Percentiles rank a stretch among this genome's conserved stretches.
Evolutionary conservation across 306 rosid genomes (phyloP).

Genomic region (Senna siamea): DNA sequence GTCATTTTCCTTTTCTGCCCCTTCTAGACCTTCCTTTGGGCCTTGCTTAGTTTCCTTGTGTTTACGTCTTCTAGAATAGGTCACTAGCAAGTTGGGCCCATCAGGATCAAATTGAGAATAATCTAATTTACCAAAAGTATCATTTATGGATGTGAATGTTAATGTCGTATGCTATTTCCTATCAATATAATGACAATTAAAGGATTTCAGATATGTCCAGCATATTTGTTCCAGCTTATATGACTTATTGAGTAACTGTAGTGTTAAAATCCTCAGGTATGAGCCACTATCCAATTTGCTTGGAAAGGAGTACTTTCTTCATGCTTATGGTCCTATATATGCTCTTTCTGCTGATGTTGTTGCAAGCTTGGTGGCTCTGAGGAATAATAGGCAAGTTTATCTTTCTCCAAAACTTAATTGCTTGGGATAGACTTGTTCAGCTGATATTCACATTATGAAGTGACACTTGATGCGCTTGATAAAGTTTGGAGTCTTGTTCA

Average conservation of each 20-base stretch:
- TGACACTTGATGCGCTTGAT: conserved; percentile 20
- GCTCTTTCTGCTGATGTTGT: conserved; percentile 96
- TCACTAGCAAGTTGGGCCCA: too few species aligned
- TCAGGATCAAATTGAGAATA: conserved; percentile 12
- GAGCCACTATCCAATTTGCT: conserved; percentile 83
- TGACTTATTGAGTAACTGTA: conserved; percentile 16
- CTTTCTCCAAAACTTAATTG: conserved; percentile 19
- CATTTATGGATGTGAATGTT: conserved; percentile 1
- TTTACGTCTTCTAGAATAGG: too few species aligned
- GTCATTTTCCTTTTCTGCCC: too few species aligned
- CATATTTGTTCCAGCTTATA: background rate
- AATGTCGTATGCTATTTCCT: conserved; percentile 5
- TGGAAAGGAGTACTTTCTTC: conserved; percentile 93
- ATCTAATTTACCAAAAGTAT: background rate
- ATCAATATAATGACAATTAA: background rate
- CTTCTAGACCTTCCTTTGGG: too few species aligned
- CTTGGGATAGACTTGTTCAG: conserved; percentile 19
- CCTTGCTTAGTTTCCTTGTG: too few species aligned
- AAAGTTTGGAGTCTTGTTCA: background rate
- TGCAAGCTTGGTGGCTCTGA: conserved; percentile 86
- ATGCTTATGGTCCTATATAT: conserved; percentile 97
- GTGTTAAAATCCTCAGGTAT: conserved; percentile 61
- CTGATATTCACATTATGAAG: conserved; percentile 16
- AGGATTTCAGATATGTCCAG: background rate
- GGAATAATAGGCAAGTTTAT: conserved; percentile 74